Percentiles rank a stretch among this genome's conserved stretches.
These are phyloP conservation scores for Colletotrichum sp. DNA, from an alignment of 2,329 filamentous ascomycete species.

Conservation along the genomic window DNA sequence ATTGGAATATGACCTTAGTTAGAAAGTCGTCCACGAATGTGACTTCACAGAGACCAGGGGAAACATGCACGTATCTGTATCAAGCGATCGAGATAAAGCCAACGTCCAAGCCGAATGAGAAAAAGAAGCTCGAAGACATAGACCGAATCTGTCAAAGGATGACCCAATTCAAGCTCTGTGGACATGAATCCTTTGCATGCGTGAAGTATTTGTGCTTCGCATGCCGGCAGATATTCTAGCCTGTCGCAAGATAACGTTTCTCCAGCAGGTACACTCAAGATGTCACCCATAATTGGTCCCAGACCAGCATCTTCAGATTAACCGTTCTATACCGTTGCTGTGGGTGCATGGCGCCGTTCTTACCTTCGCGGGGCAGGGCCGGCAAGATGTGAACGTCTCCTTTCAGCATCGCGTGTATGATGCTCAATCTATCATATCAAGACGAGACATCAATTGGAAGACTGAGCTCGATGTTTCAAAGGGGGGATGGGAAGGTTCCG, in stretches of 20 bases:
- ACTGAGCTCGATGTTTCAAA: background rate
- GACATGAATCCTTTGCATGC: background rate
- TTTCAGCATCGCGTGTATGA: fast-evolving
- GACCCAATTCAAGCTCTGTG: fast-evolving
- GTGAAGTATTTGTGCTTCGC: background rate
- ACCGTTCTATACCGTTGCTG: fast-evolving
- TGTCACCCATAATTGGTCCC: background rate
- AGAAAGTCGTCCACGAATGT: background rate
- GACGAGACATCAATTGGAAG: fast-evolving
- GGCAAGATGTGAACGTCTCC: background rate
- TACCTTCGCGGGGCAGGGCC: background rate
- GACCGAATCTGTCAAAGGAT: fast-evolving
- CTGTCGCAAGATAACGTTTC: fast-evolving
- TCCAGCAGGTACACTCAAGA: too few species aligned
- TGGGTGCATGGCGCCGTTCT: fast-evolving
- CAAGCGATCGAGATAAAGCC: background rate
- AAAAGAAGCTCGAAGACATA: fast-evolving
- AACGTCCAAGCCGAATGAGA: fast-evolving
- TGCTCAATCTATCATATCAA: background rate
- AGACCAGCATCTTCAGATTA: background rate
- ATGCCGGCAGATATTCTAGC: background rate
- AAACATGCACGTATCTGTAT: background rate
- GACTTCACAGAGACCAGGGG: background rate
- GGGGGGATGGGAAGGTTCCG: fast-evolving
- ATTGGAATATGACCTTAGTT: background rate